These are phyloP conservation scores for Acanthamoeba divionensis DNA, from an alignment of 208 protist genomes.

Conservation along the genomic window DNA sequence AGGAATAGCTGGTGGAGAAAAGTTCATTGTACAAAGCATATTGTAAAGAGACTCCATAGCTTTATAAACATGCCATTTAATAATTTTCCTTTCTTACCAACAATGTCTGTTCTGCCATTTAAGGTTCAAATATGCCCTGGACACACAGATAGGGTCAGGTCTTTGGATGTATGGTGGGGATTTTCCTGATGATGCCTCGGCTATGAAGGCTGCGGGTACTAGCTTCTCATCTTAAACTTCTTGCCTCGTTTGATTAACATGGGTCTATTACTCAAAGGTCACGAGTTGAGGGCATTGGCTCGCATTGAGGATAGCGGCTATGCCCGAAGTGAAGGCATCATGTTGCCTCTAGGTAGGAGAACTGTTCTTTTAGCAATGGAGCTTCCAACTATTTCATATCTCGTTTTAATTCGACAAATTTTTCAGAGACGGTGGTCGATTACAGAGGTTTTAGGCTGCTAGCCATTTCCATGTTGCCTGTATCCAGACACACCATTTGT, in stretches of 20 bases:
- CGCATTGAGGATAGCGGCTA: slow-evolving; percentile 7
- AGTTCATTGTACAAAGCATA: background rate
- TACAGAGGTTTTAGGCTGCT: slow-evolving; percentile 39
- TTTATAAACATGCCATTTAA: background rate
- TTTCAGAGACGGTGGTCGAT: background rate
- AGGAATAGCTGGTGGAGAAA: slow-evolving; percentile 19
- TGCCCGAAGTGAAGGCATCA: background rate
- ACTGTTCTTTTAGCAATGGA: too few relatives aligned
- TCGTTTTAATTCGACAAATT: too few relatives aligned
- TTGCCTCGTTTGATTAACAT: background rate
- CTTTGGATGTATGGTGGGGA: slow-evolving; percentile 44
- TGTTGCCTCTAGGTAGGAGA: slow-evolving; percentile 2
- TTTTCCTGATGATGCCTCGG: background rate
- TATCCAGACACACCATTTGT: slow-evolving; percentile 14
- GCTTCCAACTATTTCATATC: too few relatives aligned
- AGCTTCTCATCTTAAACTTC: background rate
- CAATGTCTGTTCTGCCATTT: background rate
- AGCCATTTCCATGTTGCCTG: slow-evolving; percentile 40
- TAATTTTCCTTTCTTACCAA: background rate
- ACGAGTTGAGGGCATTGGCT: background rate
- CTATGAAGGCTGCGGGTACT: slow-evolving; percentile 30
- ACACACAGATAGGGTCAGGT: background rate
- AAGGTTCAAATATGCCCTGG: background rate
- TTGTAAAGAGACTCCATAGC: background rate
- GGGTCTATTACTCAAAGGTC: background rate